Evolutionary conservation across 192 early-diverging fungal species (phyloP), one percentile per base, ranked within the genome.

Genomic region (Coemansia aciculifera): DNA sequence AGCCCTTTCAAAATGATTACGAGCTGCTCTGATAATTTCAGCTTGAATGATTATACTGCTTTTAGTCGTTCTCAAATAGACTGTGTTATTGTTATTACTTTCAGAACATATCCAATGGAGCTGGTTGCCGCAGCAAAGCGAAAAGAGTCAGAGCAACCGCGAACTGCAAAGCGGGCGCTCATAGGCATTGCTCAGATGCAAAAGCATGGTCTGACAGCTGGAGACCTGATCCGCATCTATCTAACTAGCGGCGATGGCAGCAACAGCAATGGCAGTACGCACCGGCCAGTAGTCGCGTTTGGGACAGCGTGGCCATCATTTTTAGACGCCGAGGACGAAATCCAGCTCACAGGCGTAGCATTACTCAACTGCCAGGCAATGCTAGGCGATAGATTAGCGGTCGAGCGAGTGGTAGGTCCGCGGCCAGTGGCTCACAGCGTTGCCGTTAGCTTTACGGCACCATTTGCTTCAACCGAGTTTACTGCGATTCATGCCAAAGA

Each of bases 281-380:
- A 36, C 8, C 24, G 56, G 17, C 36, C 59, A 0, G 29, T 39
- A 1, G 43, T 36, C 4, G 43, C 74, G 19, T 81, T 69, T 66
- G 81, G 70, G 1, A 71, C 62, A 1, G 81, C 71, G 3, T 84
- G 81, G 81, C 81, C 81, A 27, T 67, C 69, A 12, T 66, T 69
- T 63, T 34, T 67, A 6, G 59, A 49, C 39, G 49, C 24, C 5
- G 32, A 10, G 10, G 70, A 46, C 43, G 56, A 73, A 44, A 31
- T 73, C 17, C 70, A 71, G 64, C 62, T 84, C 27, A 48, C 77
- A 0, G 44, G 61, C 7, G 57, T 60, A 15, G 67, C 67, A 5
- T 31, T 69, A 23, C 32, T 84, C 10, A 76, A 76, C 65, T 73
- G 76, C 46, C 67, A 63, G 15, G 67, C 71, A 27, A 71, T 60